Evolutionary conservation across 768 basidiomycete species (phyloP).

Genomic region (Xerocomellus chrysenteron): DNA sequence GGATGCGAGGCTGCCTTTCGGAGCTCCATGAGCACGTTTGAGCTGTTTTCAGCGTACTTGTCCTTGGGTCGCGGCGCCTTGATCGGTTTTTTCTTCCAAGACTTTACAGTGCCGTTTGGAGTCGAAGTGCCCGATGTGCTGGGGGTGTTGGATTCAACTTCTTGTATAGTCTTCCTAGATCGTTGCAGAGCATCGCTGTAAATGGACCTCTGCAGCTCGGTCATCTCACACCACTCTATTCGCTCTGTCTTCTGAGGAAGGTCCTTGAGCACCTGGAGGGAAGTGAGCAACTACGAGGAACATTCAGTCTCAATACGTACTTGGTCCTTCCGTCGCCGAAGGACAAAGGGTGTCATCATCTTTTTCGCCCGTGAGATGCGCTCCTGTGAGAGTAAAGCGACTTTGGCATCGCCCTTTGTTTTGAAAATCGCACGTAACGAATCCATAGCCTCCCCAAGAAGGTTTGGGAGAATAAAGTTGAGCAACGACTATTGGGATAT

Average conservation of each 20-base stretch:
- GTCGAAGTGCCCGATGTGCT: constrained; percentile 34
- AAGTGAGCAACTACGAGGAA: background rate
- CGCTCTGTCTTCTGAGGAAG: constrained; percentile 91
- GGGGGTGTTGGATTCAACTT: constrained; percentile 33
- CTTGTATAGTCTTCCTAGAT: constrained; percentile 77
- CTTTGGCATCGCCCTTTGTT: constrained; percentile 88
- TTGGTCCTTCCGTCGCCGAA: constrained; percentile 96
- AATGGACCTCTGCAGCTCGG: constrained; percentile 72
- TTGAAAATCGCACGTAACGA: constrained; percentile 94
- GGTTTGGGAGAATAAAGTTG: constrained; percentile 94
- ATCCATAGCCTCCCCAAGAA: constrained; percentile 76
- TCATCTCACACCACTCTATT: constrained; percentile 96
- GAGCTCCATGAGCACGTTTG: constrained; percentile 96
- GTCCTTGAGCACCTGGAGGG: constrained; percentile 77
- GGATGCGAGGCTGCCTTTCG: constrained; percentile 96
- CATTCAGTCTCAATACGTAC: constrained; percentile 37
- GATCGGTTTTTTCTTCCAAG: constrained; percentile 31
- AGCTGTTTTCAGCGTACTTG: constrained; percentile 79
- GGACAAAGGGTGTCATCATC: constrained; percentile 99
- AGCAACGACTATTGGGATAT: constrained; percentile 71
- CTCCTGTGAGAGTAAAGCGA: constrained; percentile 85
- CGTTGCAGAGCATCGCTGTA: constrained; percentile 85
- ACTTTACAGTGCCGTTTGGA: constrained; percentile 26
- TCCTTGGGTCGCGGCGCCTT: constrained; percentile 50
- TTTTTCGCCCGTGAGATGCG: constrained; percentile 94